Percentiles rank a stretch among this genome's conserved stretches.
These are phyloP conservation scores for Ogataea degrootiae DNA, from an alignment of 805 yeast genomes.

Conservation along the genomic window DNA sequence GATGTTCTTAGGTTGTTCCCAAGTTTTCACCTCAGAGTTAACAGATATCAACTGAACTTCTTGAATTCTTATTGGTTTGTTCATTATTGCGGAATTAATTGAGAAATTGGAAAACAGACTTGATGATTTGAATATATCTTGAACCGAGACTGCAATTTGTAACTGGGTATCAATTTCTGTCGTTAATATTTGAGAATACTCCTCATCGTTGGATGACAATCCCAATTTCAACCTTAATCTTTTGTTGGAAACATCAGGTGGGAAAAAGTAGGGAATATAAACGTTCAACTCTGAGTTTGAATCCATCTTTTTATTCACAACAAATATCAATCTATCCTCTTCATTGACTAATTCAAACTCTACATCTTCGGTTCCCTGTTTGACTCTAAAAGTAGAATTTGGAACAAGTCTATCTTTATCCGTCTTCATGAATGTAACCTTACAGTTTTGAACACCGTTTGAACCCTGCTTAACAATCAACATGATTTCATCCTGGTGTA, in stretches of 20 bases:
- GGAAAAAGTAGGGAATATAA: conserved; percentile 30
- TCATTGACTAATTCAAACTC: conserved; percentile 11
- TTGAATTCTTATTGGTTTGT: conserved; percentile 50
- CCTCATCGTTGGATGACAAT: conserved; percentile 16
- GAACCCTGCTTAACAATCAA: conserved; percentile 20
- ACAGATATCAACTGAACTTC: conserved; percentile 31
- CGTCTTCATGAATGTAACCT: conserved; percentile 21
- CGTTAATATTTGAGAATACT: conserved; percentile 13
- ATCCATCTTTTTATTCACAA: conserved; percentile 3
- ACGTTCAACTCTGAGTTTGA: conserved; percentile 9
- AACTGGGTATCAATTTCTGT: conserved; percentile 46
- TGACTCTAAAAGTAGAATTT: conserved; percentile 11
- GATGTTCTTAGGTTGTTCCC: conserved; percentile 31
- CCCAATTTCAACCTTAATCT: conserved; percentile 19
- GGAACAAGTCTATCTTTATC: conserved; percentile 26
- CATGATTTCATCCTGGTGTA: conserved; percentile 26
- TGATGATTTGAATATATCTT: conserved; percentile 62
- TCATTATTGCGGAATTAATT: conserved; percentile 51
- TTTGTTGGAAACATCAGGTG: conserved; percentile 31
- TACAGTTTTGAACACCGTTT: conserved; percentile 8
- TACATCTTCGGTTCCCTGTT: conserved; percentile 5
- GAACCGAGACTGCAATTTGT: conserved; percentile 69
- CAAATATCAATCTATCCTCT: conserved; percentile 15
- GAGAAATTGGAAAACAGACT: conserved; percentile 63
- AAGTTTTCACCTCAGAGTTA: conserved; percentile 18